Conservation (phyloP, 495 filamentous ascomycete genomes). For the Xylaria intraflava region DNA sequence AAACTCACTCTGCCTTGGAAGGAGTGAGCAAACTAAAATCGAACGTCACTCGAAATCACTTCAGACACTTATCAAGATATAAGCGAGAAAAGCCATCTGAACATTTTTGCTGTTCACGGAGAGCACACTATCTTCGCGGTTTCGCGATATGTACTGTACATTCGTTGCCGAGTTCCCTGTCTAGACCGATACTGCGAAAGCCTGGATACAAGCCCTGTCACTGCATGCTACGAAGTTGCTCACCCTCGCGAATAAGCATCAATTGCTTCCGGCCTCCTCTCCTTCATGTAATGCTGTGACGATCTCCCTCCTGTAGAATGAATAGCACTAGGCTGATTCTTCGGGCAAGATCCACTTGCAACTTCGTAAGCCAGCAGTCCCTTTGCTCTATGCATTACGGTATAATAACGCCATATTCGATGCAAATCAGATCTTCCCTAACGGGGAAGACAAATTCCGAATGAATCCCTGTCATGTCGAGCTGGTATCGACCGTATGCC, state of each 20-base stretch:
- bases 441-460: constrained; percentile 9
- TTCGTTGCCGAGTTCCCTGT: not conserved
- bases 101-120: not conserved
- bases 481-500: constrained; percentile 22
- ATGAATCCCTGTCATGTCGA: constrained; percentile 19
- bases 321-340: not conserved
- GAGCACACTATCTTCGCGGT: not conserved
- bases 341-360: not conserved
- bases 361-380: not conserved
- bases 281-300: no score
- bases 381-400: constrained; percentile 15
- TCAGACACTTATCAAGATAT: no score
- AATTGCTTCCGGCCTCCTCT: not conserved
- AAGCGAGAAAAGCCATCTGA: no score
- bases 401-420: constrained; percentile 21
- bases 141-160: not conserved
- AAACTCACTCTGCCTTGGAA: no score
- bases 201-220: not conserved
- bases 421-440: constrained; percentile 14
- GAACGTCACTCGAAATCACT: no score
- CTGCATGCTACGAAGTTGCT: not conserved
- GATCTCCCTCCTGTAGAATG: no score
- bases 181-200: not conserved
- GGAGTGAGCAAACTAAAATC: no score
- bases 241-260: not conserved